Percentiles rank a stretch among this genome's conserved stretches.
These are phyloP conservation scores for Erysiphe pulchra DNA, from an alignment of 2,329 filamentous ascomycete species.

Conservation along the genomic window DNA sequence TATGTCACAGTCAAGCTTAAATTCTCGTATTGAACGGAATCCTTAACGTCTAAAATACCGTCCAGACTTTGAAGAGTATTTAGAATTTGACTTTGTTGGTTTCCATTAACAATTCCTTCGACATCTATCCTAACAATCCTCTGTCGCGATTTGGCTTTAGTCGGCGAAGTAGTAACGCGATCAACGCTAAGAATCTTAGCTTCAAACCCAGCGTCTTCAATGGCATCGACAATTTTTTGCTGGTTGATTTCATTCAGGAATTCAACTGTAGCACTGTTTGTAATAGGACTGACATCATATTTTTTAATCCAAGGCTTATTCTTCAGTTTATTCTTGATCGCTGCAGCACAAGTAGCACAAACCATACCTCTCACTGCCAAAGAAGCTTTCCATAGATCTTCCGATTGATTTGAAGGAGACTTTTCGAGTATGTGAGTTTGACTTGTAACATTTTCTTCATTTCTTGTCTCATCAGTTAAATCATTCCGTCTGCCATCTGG, in stretches of 20 bases:
- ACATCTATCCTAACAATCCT: conserved; percentile 38
- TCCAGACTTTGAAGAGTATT: conserved; percentile 18
- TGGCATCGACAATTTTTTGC: conserved; percentile 19
- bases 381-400: conserved; percentile 21
- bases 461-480: neutral
- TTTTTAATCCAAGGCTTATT: conserved; percentile 22
- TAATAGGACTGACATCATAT: conserved; percentile 24
- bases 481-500: no score
- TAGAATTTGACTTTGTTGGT: conserved; percentile 36
- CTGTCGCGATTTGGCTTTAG: conserved; percentile 1
- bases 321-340: conserved; percentile 21
- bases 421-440: neutral
- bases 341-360: conserved; percentile 25
- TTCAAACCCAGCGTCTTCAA: conserved; percentile 40
- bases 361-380: conserved; percentile 30
- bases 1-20: conserved; percentile 52
- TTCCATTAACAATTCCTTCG: conserved; percentile 49
- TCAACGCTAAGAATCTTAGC: conserved; percentile 27
- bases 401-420: conserved; percentile 1
- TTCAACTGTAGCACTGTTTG: conserved; percentile 23
- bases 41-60: conserved; percentile 11
- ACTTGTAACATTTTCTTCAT: neutral
- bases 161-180: conserved; percentile 7
- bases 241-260: conserved; percentile 20
- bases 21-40: conserved; percentile 27